These are phyloP conservation scores for Rheum nobile DNA, from an alignment of 148 eudicot species.

Conservation along the genomic window DNA sequence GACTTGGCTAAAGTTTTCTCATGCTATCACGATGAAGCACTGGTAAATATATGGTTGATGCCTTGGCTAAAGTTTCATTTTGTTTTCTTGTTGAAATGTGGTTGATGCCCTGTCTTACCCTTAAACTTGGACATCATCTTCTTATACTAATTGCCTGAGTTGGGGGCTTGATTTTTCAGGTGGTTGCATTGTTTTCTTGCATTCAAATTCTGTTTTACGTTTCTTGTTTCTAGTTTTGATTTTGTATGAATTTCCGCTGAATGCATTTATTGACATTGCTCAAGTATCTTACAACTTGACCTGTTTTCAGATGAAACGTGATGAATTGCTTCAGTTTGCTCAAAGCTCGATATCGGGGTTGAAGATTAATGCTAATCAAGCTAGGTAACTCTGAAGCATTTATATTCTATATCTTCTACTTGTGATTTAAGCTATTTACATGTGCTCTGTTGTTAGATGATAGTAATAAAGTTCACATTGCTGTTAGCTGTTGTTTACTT, in stretches of 20 bases:
- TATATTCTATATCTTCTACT: neutral
- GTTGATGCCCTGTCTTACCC: neutral
- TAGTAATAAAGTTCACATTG: too few species aligned
- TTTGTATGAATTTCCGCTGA: neutral
- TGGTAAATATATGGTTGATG: slow-evolving; percentile 25
- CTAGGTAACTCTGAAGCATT: slow-evolving; percentile 30
- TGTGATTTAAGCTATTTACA: neutral
- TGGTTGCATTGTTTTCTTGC: neutral
- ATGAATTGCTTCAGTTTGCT: slow-evolving; percentile 63
- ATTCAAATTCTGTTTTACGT: neutral
- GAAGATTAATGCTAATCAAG: slow-evolving; percentile 42
- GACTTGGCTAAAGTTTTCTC: slow-evolving; percentile 45
- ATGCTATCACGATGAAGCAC: slow-evolving; percentile 50
- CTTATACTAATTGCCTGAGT: too few species aligned
- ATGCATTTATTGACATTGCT: neutral
- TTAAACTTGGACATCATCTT: too few species aligned
- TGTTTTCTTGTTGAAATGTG: too few species aligned
- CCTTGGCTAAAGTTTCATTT: too few species aligned
- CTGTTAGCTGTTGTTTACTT: too few species aligned
- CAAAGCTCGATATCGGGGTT: slow-evolving; percentile 55
- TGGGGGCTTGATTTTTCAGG: neutral
- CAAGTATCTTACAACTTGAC: neutral
- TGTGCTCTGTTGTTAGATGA: too few species aligned
- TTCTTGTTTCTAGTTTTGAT: neutral
- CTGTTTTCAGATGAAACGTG: slow-evolving; percentile 40